phyloP scores from a whole-genome alignment of 345 rosid genomes.

The Hypericum perforatum region DNA sequence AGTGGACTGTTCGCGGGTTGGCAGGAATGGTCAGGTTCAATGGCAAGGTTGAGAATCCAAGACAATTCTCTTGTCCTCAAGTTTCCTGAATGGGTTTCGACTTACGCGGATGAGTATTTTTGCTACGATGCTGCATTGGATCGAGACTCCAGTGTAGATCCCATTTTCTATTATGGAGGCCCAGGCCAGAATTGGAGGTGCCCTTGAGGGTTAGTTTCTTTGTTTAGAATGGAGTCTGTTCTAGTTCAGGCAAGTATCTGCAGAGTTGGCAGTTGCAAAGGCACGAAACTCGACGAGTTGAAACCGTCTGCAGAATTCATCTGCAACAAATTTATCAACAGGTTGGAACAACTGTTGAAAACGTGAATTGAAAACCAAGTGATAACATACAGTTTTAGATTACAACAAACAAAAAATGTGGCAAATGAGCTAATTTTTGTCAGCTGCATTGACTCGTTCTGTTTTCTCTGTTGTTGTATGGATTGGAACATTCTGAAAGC shows the following conservation, averaged over 20 bases:
- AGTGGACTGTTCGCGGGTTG: constrained; percentile 34
- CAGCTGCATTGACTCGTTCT: constrained; percentile 25
- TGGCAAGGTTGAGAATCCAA: constrained; percentile 31
- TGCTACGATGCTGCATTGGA: constrained; percentile 28
- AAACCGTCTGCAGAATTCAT: background rate
- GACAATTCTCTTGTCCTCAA: constrained; percentile 34
- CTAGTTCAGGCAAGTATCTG: too few species aligned
- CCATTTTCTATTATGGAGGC: constrained; percentile 49
- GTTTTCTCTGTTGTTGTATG: constrained; percentile 78
- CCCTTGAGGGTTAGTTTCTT: constrained; percentile 20
- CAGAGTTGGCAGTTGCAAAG: too few species aligned
- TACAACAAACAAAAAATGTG: background rate
- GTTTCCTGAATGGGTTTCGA: constrained; percentile 30
- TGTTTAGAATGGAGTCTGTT: too few species aligned
- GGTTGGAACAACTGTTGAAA: background rate
- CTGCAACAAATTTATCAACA: background rate
- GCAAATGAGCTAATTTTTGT: constrained; percentile 7
- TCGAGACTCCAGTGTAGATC: constrained; percentile 38
- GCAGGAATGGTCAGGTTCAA: constrained; percentile 24
- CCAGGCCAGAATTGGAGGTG: constrained; percentile 34
- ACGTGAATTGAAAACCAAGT: background rate
- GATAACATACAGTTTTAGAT: too few species aligned
- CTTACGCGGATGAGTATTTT: constrained; percentile 30
- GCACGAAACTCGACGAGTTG: too few species aligned
- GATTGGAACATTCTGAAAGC: constrained; percentile 81